Evolutionary conservation across 129 eudicot species (phyloP).

Genomic region (Deinandra increscens): DNA sequence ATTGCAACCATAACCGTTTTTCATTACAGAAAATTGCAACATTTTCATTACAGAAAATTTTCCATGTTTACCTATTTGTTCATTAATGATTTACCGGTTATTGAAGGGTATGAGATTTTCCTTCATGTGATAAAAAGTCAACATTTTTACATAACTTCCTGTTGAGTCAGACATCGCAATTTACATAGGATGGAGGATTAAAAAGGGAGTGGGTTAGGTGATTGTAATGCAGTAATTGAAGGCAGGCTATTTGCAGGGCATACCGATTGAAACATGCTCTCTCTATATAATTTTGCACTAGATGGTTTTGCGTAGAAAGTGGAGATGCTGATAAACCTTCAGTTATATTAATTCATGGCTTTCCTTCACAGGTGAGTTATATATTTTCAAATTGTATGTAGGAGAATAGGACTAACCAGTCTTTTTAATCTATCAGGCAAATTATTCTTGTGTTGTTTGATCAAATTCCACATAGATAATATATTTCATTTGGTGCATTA

Average conservation of each 20-base stretch:
- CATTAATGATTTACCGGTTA: neutral
- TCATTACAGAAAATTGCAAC: conserved; percentile 1
- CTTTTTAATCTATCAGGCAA: conserved; percentile 1
- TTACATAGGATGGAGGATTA: conserved; percentile 26
- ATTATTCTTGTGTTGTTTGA: neutral
- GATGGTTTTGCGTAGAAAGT: conserved; percentile 98
- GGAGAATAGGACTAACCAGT: neutral
- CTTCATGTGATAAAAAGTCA: neutral
- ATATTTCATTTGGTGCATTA: conserved; percentile 24
- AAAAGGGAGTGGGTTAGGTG: conserved; percentile 34
- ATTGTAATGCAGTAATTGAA: conserved; percentile 65
- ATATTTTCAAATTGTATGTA: conserved; percentile 2
- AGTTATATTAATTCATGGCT: conserved; percentile 83
- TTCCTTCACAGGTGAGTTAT: conserved; percentile 88
- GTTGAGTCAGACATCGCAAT: conserved; percentile 12
- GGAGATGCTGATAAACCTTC: conserved; percentile 73
- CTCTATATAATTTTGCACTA: conserved; percentile 68
- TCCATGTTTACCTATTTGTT: neutral
- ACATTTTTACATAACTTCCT: conserved; percentile 2
- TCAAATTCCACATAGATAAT: conserved; percentile 3
- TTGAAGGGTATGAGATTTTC: conserved; percentile 5
- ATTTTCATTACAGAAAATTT: neutral
- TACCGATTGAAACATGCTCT: conserved; percentile 74
- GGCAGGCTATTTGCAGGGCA: conserved; percentile 82
- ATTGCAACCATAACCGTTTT: conserved; percentile 9